Conservation (phyloP, 768 basidiomycete species). For the Boletus rubescentipes region DNA sequence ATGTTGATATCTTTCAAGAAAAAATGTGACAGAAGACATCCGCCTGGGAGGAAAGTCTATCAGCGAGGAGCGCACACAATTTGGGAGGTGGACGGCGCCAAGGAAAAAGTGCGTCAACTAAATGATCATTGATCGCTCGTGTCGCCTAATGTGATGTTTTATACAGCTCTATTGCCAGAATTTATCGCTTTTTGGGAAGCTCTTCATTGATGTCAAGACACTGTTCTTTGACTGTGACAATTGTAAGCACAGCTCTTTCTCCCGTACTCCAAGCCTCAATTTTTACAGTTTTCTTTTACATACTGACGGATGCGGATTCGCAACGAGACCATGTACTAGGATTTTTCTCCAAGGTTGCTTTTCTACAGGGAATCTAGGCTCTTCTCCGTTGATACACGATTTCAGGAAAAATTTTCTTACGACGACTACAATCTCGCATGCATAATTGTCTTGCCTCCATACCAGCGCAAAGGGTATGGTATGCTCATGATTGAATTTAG, state of each 20-base stretch:
- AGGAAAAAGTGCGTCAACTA: conserved; percentile 64
- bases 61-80: conserved; percentile 86
- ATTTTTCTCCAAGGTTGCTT: conserved; percentile 61
- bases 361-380: neutral
- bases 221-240: conserved; percentile 89
- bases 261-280: neutral
- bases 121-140: neutral
- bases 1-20: conserved; percentile 44
- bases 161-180: conserved; percentile 93
- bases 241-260: conserved; percentile 47
- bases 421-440: conserved; percentile 98
- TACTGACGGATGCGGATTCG: conserved; percentile 82
- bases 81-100: conserved; percentile 93
- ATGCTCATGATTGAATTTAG: conserved; percentile 99
- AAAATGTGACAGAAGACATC: conserved; percentile 63
- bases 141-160: neutral
- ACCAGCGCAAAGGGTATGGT: conserved; percentile 86
- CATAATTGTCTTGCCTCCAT: conserved; percentile 93
- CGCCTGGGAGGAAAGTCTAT: conserved; percentile 90
- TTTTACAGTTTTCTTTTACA: conserved; percentile 76
- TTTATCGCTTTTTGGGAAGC: conserved; percentile 90
- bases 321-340: conserved; percentile 78
- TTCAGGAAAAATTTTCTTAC: conserved; percentile 88
- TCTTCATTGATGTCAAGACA: conserved; percentile 99
- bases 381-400: neutral